phyloP scores from a whole-genome alignment of 495 filamentous ascomycete species.

The Daldinia loculata region DNA sequence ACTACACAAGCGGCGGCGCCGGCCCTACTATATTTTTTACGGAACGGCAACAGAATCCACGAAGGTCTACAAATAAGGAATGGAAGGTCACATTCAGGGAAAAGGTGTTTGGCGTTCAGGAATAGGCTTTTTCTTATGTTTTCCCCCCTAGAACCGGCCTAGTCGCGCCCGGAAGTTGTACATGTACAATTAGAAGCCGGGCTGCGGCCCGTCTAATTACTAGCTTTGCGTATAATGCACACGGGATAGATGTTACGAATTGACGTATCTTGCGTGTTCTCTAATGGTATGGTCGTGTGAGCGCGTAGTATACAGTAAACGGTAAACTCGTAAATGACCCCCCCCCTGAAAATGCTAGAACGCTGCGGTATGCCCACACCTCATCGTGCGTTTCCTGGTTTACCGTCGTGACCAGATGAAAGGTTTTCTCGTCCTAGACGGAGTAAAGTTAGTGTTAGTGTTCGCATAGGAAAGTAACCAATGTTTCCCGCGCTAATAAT shows the following conservation, averaged over 20 bases:
- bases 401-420: conserved; percentile 81
- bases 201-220: background rate
- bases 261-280: conserved; percentile 5
- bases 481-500: background rate
- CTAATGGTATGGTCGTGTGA: conserved; percentile 1
- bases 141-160: background rate
- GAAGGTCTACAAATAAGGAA: background rate
- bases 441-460: background rate
- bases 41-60: background rate
- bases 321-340: background rate
- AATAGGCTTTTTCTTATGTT: conserved; percentile 6
- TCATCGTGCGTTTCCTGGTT: conserved; percentile 58
- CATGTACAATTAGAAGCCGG: background rate
- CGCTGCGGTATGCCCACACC: conserved; percentile 17
- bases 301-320: conserved; percentile 18
- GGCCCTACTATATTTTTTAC: background rate
- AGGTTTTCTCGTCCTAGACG: conserved; percentile 79
- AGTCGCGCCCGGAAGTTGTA: background rate
- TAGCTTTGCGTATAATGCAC: background rate
- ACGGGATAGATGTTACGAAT: background rate
- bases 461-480: background rate
- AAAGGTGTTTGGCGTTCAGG: conserved; percentile 34
- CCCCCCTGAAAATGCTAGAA: conserved; percentile 11
- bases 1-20: background rate
- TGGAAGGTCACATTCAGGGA: conserved; percentile 5